phyloP scores from a whole-genome alignment of 495 filamentous ascomycete species.

The Talaromyces adpressus region DNA sequence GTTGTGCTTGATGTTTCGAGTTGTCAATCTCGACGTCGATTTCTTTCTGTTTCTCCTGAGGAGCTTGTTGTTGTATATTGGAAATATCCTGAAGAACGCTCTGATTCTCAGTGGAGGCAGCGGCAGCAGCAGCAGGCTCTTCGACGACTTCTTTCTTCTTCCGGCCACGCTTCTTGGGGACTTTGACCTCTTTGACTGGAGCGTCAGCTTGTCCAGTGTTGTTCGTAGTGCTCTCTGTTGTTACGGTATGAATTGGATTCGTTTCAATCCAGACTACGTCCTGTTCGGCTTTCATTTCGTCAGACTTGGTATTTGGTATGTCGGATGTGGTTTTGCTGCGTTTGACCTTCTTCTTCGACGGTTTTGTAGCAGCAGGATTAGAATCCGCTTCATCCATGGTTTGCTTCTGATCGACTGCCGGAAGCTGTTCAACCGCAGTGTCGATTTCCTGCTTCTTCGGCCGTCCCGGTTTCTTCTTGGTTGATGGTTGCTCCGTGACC shows the following conservation, averaged over 20 bases:
- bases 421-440: background rate
- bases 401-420: background rate
- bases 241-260: background rate
- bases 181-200: conserved; percentile 8
- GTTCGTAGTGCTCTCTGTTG: background rate
- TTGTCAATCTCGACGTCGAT: background rate
- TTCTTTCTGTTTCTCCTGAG: conserved; percentile 17
- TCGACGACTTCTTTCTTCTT: conserved; percentile 34
- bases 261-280: conserved; percentile 34
- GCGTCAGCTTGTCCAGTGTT: background rate
- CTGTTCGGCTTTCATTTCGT: conserved; percentile 22
- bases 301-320: conserved; percentile 18
- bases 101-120: background rate
- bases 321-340: conserved; percentile 31
- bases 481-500: background rate
- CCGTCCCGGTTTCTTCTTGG: conserved; percentile 18
- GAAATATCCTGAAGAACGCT: conserved; percentile 8
- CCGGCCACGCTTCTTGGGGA: conserved; percentile 38
- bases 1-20: background rate
- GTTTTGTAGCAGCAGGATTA: conserved; percentile 13
- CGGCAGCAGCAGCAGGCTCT: background rate
- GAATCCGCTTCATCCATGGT: conserved; percentile 1
- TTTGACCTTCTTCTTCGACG: conserved; percentile 34
- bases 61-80: background rate
- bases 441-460: conserved; percentile 14